Evolutionary conservation across 2,329 filamentous ascomycete genomes (phyloP).

Genomic region (Penicillium sp.): DNA sequence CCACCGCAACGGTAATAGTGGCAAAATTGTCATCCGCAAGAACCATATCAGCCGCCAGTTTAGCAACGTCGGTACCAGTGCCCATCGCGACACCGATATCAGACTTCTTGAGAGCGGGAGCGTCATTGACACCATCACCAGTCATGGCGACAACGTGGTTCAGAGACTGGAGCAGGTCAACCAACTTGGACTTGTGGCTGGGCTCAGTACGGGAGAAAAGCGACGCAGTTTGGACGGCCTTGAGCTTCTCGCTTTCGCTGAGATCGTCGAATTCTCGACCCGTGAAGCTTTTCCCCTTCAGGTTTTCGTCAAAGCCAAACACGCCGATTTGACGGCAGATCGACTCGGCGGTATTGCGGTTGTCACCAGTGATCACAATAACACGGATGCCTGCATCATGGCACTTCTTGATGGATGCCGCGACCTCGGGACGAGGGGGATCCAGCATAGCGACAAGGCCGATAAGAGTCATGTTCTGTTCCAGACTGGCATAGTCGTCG

Average conservation of each 20-base stretch:
- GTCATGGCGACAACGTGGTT: slow-evolving; percentile 99
- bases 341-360: slow-evolving; percentile 93
- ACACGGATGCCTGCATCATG: slow-evolving; percentile 90
- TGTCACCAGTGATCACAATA: slow-evolving; percentile 97
- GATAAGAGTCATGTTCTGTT: slow-evolving; percentile 90
- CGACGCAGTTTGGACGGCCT: slow-evolving; percentile 77
- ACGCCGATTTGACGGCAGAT: slow-evolving; percentile 97
- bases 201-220: slow-evolving; percentile 96
- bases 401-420: slow-evolving; percentile 78
- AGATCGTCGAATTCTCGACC: slow-evolving; percentile 90
- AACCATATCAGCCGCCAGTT: slow-evolving; percentile 96
- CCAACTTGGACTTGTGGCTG: slow-evolving; percentile 92
- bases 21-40: slow-evolving; percentile 98
- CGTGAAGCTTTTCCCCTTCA: slow-evolving; percentile 88
- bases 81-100: slow-evolving; percentile 99
- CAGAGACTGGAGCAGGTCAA: slow-evolving; percentile 87
- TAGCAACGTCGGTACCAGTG: slow-evolving; percentile 92
- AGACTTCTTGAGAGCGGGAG: slow-evolving; percentile 93
- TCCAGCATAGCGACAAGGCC: slow-evolving; percentile 96
- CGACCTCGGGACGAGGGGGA: slow-evolving; percentile 87
- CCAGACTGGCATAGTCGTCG: slow-evolving; percentile 74
- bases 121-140: slow-evolving; percentile 96
- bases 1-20: slow-evolving; percentile 90
- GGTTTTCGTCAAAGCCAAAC: slow-evolving; percentile 73
- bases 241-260: slow-evolving; percentile 68